A percentile compares a stretch with the other conserved stretches of the same genome.
These are phyloP conservation scores for Termitomyces sp. DNA, from an alignment of 768 basidiomycete species.

Conservation along the genomic window DNA sequence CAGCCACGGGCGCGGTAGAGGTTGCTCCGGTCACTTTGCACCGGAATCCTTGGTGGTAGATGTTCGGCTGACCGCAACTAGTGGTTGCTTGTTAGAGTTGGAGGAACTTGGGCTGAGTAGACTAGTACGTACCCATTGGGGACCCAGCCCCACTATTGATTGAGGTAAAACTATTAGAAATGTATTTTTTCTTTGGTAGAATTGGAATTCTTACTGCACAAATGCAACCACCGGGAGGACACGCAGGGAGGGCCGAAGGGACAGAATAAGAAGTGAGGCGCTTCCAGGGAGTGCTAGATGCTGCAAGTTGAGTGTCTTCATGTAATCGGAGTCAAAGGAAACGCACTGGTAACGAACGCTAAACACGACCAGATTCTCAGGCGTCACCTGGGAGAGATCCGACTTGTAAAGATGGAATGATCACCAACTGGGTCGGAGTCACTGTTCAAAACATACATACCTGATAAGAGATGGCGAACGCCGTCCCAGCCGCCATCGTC, in stretches of 20 bases:
- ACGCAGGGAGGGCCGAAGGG: slow-evolving; percentile 41
- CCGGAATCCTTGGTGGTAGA: slow-evolving; percentile 39
- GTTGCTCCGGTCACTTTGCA: slow-evolving; percentile 44
- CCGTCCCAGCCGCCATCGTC: slow-evolving; percentile 46
- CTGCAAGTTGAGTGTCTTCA: background rate
- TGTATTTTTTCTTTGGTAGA: background rate
- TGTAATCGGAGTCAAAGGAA: background rate
- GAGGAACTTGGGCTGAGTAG: background rate
- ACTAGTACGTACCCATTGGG: slow-evolving; percentile 30
- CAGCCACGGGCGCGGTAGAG: slow-evolving; percentile 31
- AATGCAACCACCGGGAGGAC: slow-evolving; percentile 44
- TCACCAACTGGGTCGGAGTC: background rate
- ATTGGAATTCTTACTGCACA: slow-evolving; percentile 35
- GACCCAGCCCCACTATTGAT: slow-evolving; percentile 46
- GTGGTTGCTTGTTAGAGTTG: background rate
- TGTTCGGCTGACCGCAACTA: slow-evolving; percentile 50
- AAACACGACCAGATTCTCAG: slow-evolving; percentile 47
- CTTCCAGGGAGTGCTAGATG: slow-evolving; percentile 45
- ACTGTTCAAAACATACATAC: slow-evolving; percentile 17
- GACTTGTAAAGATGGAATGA: slow-evolving; percentile 25
- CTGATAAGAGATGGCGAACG: slow-evolving; percentile 49
- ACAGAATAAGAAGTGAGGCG: slow-evolving; percentile 41
- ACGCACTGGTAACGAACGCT: slow-evolving; percentile 41
- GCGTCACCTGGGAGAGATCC: slow-evolving; percentile 37
- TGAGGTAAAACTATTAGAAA: background rate